These are phyloP conservation scores for Ophiostoma perfectum DNA, from an alignment of 2,329 filamentous ascomycete genomes.

Conservation along the genomic window DNA sequence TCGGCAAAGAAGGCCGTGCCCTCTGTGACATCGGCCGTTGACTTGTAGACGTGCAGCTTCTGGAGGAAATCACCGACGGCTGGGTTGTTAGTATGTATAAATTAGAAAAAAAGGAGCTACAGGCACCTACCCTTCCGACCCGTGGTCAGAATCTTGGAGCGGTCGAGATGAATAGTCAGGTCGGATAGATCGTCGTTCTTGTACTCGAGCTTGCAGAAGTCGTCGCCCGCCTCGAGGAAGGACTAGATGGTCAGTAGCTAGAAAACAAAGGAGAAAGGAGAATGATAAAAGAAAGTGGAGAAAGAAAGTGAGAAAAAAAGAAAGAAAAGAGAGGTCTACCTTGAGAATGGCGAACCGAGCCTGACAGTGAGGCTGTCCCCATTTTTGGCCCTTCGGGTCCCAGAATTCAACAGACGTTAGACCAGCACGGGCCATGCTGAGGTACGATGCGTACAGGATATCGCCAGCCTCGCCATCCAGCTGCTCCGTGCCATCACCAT, in stretches of 20 bases:
- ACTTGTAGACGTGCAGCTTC: conserved; percentile 89
- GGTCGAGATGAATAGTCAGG: conserved; percentile 75
- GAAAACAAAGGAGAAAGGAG: neutral
- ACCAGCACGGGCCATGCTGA: conserved; percentile 92
- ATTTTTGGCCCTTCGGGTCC: conserved; percentile 85
- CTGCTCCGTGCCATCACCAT: conserved; percentile 69
- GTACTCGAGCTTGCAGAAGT: conserved; percentile 79
- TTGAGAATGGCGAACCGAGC: conserved; percentile 83
- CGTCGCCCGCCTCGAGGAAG: conserved; percentile 78
- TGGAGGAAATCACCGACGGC: conserved; percentile 83
- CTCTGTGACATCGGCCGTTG: conserved; percentile 72
- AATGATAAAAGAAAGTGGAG: neutral
- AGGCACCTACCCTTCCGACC: conserved; percentile 58
- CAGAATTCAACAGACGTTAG: conserved; percentile 86
- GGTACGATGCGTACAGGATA: conserved; percentile 80
- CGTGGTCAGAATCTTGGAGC: conserved; percentile 76
- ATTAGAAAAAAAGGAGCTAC: neutral
- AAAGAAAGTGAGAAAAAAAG: too few relatives aligned
- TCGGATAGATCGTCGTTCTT: conserved; percentile 69
- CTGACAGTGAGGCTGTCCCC: conserved; percentile 90
- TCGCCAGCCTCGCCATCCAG: conserved; percentile 75
- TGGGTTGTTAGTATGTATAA: conserved; percentile 26
- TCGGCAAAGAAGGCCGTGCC: conserved; percentile 76
- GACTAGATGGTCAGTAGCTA: conserved; percentile 37
- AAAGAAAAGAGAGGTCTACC: too few relatives aligned